Evolutionary conservation across 495 filamentous ascomycete genomes (phyloP).

Genomic region (Annulohypoxylon moriforme): DNA sequence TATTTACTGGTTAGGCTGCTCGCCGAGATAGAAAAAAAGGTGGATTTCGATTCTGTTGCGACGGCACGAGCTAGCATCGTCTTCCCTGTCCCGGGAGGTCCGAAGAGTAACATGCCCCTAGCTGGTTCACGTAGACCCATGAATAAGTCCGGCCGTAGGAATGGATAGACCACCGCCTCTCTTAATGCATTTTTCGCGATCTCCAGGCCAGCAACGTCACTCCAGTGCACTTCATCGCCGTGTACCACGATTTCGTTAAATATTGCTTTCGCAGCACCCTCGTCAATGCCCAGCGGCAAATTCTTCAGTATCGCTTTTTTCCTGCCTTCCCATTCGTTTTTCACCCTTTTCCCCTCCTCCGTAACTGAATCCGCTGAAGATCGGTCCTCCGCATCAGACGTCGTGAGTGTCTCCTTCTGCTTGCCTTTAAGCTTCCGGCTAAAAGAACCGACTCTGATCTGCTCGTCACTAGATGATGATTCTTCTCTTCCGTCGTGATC

Average conservation of each 20-base stretch:
- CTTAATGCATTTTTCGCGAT: constrained; percentile 91
- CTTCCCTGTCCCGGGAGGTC: constrained; percentile 95
- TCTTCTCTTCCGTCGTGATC: constrained; percentile 31
- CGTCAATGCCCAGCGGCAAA: constrained; percentile 83
- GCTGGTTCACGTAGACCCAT: constrained; percentile 95
- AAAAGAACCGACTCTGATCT: constrained; percentile 18
- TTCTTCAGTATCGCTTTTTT: constrained; percentile 73
- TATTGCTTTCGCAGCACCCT: constrained; percentile 85
- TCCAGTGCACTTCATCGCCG: constrained; percentile 95
- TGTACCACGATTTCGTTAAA: constrained; percentile 96
- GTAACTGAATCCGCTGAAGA: constrained; percentile 49
- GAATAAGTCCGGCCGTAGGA: constrained; percentile 95
- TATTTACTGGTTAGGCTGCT: constrained; percentile 96
- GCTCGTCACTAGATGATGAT: constrained; percentile 35
- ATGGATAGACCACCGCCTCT: constrained; percentile 97
- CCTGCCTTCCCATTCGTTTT: constrained; percentile 62
- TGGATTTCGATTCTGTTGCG: constrained; percentile 92
- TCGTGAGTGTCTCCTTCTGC: constrained; percentile 33
- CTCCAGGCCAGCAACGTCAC: constrained; percentile 91
- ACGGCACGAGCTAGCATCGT: constrained; percentile 98
- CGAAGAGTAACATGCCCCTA: constrained; percentile 95
- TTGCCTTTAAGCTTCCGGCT: constrained; percentile 40
- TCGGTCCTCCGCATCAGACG: constrained; percentile 41
- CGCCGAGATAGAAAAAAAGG: constrained; percentile 97
- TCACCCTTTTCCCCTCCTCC: constrained; percentile 52